Conservation (phyloP, 257 asterid species). For the Verbascum thapsus region DNA sequence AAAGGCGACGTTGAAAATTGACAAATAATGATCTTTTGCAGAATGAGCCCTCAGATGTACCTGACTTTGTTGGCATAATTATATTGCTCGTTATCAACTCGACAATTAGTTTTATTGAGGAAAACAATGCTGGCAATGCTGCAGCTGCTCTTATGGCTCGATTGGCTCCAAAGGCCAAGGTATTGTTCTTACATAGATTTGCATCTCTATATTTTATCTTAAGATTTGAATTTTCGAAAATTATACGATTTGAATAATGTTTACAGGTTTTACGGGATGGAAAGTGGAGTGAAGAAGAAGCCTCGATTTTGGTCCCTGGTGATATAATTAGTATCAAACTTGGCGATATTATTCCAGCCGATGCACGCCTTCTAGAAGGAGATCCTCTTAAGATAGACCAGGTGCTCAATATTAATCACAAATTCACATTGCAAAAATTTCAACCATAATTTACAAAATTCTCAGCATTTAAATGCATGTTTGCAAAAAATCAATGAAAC, state of each 20-base stretch:
- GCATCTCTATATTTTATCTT: background rate
- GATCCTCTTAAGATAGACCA: conserved; percentile 52
- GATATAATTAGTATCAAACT: conserved; percentile 41
- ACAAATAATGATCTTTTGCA: conserved; percentile 25
- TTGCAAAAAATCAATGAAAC: no score
- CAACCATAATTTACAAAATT: no score
- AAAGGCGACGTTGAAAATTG: background rate
- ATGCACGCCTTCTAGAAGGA: conserved; percentile 48
- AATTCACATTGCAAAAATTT: no score
- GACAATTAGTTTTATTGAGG: conserved; percentile 62
- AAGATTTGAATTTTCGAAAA: background rate
- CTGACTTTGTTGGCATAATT: conserved; percentile 57
- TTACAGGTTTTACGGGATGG: conserved; percentile 60
- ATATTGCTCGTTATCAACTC: conserved; percentile 56
- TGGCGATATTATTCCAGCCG: conserved; percentile 52
- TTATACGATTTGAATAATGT: conserved; percentile 8
- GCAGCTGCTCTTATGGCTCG: conserved; percentile 77
- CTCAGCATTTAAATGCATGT: no score
- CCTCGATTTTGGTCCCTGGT: conserved; percentile 44
- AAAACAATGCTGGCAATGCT: conserved; percentile 68
- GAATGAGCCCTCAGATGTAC: conserved; percentile 45
- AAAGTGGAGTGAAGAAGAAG: conserved; percentile 52
- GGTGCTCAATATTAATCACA: conserved; percentile 26
- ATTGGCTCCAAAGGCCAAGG: conserved; percentile 66
- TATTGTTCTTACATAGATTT: conserved; percentile 16